phyloP scores from a whole-genome alignment of 1,139 yeast species.

The Protomyces lactucae-debilis region DNA sequence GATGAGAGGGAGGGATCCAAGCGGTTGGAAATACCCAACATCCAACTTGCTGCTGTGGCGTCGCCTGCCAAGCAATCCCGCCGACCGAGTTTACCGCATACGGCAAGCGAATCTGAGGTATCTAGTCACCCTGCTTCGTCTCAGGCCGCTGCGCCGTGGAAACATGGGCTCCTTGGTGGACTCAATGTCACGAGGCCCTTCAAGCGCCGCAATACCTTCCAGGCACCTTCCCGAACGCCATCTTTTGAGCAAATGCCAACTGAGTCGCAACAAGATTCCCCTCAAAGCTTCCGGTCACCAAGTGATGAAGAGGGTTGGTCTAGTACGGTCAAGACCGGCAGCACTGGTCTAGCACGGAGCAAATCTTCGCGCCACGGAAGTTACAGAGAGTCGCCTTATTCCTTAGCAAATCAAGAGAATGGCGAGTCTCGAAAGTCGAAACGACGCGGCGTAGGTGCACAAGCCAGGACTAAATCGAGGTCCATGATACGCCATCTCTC shows the following conservation, averaged over 20 bases:
- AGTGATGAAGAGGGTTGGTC: neutral
- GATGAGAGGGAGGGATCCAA: neutral
- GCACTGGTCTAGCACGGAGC: neutral
- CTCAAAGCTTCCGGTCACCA: neutral
- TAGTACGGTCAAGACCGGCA: neutral
- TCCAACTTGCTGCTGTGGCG: neutral
- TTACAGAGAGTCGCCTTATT: neutral
- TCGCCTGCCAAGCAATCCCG: neutral
- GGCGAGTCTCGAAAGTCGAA: neutral
- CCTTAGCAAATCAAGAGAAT: neutral
- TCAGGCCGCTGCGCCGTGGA: neutral
- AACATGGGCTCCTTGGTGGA: neutral
- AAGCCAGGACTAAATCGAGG: constrained; percentile 9
- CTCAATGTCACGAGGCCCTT: neutral
- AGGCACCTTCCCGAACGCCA: neutral
- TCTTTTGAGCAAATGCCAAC: neutral
- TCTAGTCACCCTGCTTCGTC: neutral
- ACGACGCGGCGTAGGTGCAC: neutral
- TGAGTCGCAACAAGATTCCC: neutral
- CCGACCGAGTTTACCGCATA: neutral
- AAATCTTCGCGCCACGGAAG: neutral
- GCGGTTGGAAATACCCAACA: neutral
- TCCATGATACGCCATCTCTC: constrained; percentile 8
- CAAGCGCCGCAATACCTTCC: neutral
- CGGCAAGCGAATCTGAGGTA: neutral